These are phyloP conservation scores for Dactylellina sp. DNA, from an alignment of 2,329 filamentous ascomycete species.

Conservation along the genomic window DNA sequence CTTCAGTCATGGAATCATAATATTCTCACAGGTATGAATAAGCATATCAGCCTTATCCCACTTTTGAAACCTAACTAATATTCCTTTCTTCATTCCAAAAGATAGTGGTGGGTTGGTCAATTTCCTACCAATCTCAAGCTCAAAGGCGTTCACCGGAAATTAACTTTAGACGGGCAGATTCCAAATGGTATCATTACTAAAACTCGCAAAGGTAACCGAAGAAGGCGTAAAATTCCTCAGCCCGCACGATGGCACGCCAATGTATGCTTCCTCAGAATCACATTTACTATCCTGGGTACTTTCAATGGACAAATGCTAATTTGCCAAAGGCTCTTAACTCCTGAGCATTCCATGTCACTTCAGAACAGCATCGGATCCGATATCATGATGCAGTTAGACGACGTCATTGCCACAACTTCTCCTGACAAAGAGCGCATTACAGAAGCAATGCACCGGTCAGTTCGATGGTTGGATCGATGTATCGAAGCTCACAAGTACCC, in stretches of 20 bases:
- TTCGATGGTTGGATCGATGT: constrained; percentile 96
- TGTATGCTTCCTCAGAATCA: constrained; percentile 67
- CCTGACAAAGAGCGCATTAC: constrained; percentile 88
- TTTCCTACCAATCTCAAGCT: constrained; percentile 37
- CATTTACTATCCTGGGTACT: neutral
- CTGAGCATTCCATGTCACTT: constrained; percentile 93
- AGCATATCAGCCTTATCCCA: constrained; percentile 39
- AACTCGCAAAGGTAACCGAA: constrained; percentile 93
- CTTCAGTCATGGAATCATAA: constrained; percentile 96
- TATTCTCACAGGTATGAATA: constrained; percentile 78
- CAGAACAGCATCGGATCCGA: constrained; percentile 98
- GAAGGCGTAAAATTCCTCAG: constrained; percentile 96
- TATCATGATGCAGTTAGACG: constrained; percentile 99
- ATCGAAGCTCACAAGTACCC: constrained; percentile 89
- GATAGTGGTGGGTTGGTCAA: constrained; percentile 75
- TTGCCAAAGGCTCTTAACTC: constrained; percentile 78
- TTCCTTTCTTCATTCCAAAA: neutral
- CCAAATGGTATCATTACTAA: constrained; percentile 97
- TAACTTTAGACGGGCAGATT: constrained; percentile 71
- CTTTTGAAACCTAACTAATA: constrained; percentile 35
- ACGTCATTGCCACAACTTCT: constrained; percentile 95
- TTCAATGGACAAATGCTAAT: too few species aligned
- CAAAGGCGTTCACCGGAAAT: neutral
- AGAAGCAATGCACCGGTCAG: constrained; percentile 92
- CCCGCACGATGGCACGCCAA: constrained; percentile 92